Percentiles rank a stretch among this genome's conserved stretches.
Conservation (phyloP, 2,329 filamentous ascomycete genomes). For the Xylariaceae sp. region DNA sequence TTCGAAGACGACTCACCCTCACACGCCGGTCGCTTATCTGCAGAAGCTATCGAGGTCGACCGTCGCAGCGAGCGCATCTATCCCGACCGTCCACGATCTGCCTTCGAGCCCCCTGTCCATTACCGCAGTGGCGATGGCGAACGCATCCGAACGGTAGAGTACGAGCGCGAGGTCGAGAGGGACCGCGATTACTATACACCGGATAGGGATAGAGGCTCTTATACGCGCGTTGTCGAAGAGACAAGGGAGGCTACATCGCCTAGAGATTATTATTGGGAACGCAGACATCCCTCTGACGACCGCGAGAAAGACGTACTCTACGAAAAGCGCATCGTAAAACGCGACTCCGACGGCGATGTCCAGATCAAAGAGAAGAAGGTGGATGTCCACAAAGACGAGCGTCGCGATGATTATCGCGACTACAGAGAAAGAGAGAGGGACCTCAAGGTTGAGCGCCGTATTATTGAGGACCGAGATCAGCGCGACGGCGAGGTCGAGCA, state of each 20-base stretch:
- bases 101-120: slow-evolving; percentile 37
- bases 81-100: slow-evolving; percentile 50
- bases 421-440: slow-evolving; percentile 30
- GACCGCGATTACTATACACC: slow-evolving; percentile 23
- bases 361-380: slow-evolving; percentile 52
- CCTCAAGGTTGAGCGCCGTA: slow-evolving; percentile 29
- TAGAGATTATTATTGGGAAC: slow-evolving; percentile 42
- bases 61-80: slow-evolving; percentile 40
- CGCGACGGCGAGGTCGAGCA: slow-evolving; percentile 48
- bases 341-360: slow-evolving; percentile 46
- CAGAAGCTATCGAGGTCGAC: slow-evolving; percentile 25
- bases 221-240: slow-evolving; percentile 41
- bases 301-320: slow-evolving; percentile 41
- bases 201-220: slow-evolving; percentile 25
- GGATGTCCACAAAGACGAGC: slow-evolving; percentile 33
- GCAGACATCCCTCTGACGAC: slow-evolving; percentile 33
- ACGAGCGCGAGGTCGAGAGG: slow-evolving; percentile 30
- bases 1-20: slow-evolving; percentile 28
- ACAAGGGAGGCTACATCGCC: slow-evolving; percentile 31
- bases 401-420: slow-evolving; percentile 22
- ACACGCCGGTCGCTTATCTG: slow-evolving; percentile 18
- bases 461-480: slow-evolving; percentile 24
- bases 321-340: slow-evolving; percentile 39
- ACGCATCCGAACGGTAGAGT: slow-evolving; percentile 25
- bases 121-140: slow-evolving; percentile 36